Evolutionary conservation across 1,284 basidiomycete genomes (phyloP).

Genomic region (Cryptococcus sp.): DNA sequence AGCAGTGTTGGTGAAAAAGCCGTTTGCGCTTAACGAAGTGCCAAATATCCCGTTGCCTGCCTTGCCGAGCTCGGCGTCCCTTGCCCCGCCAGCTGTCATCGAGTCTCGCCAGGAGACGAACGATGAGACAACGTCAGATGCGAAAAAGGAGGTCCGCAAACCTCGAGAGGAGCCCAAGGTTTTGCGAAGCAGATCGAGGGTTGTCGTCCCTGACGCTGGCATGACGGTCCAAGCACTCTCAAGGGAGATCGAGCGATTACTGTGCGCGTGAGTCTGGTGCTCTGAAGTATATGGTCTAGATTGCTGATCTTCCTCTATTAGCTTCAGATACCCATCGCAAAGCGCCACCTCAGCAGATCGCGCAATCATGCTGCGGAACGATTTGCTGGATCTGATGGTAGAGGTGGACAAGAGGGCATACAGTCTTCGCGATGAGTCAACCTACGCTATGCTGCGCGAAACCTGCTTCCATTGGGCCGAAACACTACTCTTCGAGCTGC

Average conservation of each 20-base stretch:
- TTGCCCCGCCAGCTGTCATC: constrained; percentile 17
- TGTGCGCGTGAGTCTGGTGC: constrained; percentile 25
- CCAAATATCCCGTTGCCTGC: constrained; percentile 32
- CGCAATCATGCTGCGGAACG: constrained; percentile 45
- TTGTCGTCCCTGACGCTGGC: constrained; percentile 29
- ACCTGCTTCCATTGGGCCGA: constrained; percentile 51
- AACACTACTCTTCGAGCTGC: constrained; percentile 47
- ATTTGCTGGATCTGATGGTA: constrained; percentile 43
- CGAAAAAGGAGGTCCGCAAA: constrained; percentile 7
- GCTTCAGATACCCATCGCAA: constrained; percentile 37
- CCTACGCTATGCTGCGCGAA: constrained; percentile 38
- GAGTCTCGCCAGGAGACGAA: constrained; percentile 6
- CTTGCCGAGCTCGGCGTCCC: constrained; percentile 9
- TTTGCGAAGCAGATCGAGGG: constrained; percentile 18
- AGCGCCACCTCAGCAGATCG: constrained; percentile 39
- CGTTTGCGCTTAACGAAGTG: constrained; percentile 11
- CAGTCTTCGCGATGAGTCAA: constrained; percentile 26
- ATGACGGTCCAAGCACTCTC: constrained; percentile 25
- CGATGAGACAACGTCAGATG: background rate
- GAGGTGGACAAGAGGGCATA: constrained; percentile 49
- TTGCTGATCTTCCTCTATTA: constrained; percentile 8
- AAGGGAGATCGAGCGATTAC: constrained; percentile 37
- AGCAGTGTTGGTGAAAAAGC: constrained; percentile 4
- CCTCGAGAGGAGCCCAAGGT: constrained; percentile 10
- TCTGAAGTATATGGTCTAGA: background rate